Percentiles rank a stretch among this genome's conserved stretches.
Evolutionary conservation across 345 rosid genomes (phyloP).

Genomic region (Euphorbia tirucalli): DNA sequence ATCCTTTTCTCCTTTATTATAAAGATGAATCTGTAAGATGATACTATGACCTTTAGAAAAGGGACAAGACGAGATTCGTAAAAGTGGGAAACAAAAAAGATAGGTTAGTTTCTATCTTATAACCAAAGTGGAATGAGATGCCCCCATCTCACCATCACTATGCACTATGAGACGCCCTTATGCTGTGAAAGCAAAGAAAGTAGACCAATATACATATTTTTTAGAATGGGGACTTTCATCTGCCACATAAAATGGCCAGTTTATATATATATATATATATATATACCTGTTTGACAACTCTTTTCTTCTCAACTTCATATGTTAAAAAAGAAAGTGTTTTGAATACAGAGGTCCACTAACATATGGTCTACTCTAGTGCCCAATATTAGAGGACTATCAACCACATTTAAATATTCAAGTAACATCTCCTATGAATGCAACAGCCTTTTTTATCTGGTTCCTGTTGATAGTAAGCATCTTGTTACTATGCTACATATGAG

Average conservation of each 20-base stretch:
- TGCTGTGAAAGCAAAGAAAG: not conserved
- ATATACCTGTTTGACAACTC: no score
- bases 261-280: no score
- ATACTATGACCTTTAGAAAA: not conserved
- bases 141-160: conserved; percentile 12
- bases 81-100: not conserved
- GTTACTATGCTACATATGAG: no score
- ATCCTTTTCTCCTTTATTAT: not conserved
- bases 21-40: not conserved
- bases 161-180: conserved; percentile 19
- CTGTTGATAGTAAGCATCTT: no score
- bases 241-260: no score
- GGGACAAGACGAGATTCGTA: not conserved
- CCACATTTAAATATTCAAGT: not conserved
- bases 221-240: no score
- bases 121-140: conserved; percentile 17
- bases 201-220: no score
- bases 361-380: conserved; percentile 20
- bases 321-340: no score
- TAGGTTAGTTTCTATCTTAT: not conserved
- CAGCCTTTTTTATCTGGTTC: no score
- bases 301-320: no score
- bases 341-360: no score
- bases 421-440: no score
- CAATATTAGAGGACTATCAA: conserved; percentile 25